Conservation (phyloP, 305 asterid species). For the Euphrasia arctica region DNA sequence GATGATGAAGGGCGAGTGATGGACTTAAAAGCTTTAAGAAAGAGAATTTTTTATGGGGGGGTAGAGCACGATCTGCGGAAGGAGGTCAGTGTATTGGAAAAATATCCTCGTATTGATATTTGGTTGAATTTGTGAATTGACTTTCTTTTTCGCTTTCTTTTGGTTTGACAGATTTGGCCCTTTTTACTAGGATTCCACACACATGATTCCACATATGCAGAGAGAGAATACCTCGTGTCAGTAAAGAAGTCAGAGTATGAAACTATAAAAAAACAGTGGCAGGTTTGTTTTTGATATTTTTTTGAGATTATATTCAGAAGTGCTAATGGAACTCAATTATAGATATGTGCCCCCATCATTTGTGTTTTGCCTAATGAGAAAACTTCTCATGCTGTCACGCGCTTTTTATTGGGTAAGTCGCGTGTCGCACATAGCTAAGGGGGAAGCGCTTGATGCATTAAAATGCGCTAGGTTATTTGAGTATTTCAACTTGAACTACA, state of each 20-base stretch:
- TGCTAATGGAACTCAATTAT: slow-evolving; percentile 10
- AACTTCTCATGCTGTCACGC: not conserved
- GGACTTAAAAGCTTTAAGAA: slow-evolving; percentile 67
- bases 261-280: slow-evolving; percentile 89
- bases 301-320: slow-evolving; percentile 14
- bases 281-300: slow-evolving; percentile 51
- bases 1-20: slow-evolving; percentile 87
- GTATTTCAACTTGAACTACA: not conserved
- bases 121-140: slow-evolving; percentile 17
- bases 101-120: slow-evolving; percentile 20
- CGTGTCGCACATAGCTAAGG: too few relatives aligned
- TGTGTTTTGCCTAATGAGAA: not conserved
- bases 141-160: slow-evolving; percentile 16
- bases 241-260: slow-evolving; percentile 80
- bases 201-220: slow-evolving; percentile 88
- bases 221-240: slow-evolving; percentile 74
- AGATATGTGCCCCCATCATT: slow-evolving; percentile 12
- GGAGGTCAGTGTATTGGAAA: slow-evolving; percentile 52
- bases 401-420: too few relatives aligned
- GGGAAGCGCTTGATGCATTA: too few relatives aligned
- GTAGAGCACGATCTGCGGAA: slow-evolving; percentile 74
- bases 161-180: slow-evolving; percentile 69
- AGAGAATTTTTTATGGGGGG: slow-evolving; percentile 93
- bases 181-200: slow-evolving; percentile 75
- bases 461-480: slow-evolving; percentile 4